Evolutionary conservation across 345 rosid species (phyloP).

Genomic region (Toxicodendron radicans): DNA sequence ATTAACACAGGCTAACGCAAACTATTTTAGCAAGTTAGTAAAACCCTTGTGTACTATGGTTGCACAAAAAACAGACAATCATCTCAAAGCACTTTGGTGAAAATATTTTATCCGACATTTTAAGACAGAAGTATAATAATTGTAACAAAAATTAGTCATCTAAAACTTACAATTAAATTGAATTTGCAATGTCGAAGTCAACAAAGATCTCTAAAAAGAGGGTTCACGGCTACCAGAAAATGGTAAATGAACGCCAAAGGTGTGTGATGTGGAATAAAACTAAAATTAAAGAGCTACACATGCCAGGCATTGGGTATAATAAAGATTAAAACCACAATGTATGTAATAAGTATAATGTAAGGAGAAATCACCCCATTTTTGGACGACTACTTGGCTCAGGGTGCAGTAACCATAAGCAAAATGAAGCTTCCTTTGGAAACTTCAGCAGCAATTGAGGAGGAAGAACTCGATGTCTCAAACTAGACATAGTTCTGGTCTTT

Average conservation of each 20-base stretch:
- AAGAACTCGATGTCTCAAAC: slow-evolving; percentile 94
- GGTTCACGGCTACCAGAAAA: neutral
- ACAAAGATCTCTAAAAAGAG: neutral
- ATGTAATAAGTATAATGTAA: neutral
- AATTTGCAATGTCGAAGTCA: neutral
- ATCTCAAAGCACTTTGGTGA: neutral
- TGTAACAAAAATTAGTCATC: neutral
- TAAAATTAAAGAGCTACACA: neutral
- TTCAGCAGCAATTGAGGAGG: slow-evolving; percentile 83
- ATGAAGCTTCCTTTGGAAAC: slow-evolving; percentile 92
- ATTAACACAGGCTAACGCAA: neutral
- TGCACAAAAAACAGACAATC: neutral
- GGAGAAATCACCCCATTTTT: slow-evolving; percentile 55
- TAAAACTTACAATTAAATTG: neutral
- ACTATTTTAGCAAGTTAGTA: neutral
- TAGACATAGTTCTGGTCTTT: slow-evolving; percentile 82
- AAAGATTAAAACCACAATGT: neutral
- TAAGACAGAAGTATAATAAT: neutral
- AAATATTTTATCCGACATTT: neutral
- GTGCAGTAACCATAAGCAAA: slow-evolving; percentile 90
- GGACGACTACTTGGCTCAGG: slow-evolving; percentile 91
- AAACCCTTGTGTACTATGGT: neutral
- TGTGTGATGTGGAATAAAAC: neutral
- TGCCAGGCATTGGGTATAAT: neutral
- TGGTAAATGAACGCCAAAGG: neutral